Evolutionary conservation across 2,329 filamentous ascomycete genomes (phyloP).

Genomic region (Alternaria tenuissima): DNA sequence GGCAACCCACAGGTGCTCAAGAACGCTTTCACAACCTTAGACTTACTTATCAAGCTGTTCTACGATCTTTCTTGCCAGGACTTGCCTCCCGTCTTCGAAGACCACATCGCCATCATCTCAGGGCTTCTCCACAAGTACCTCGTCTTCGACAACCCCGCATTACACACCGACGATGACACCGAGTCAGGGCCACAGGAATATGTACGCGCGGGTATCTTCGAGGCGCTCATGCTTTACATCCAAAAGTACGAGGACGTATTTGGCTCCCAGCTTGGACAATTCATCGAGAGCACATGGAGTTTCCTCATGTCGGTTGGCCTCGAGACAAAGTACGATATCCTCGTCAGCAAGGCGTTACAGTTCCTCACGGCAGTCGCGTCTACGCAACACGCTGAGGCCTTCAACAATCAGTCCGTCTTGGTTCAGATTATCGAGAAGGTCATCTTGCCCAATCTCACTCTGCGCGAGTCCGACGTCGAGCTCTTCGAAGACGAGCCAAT

Average conservation of each 20-base stretch:
- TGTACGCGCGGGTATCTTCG: conserved; percentile 93
- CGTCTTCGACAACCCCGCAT: conserved; percentile 81
- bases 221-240: conserved; percentile 86
- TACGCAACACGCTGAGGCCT: conserved; percentile 78
- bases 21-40: conserved; percentile 83
- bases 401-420: conserved; percentile 82
- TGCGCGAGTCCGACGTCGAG: conserved; percentile 93
- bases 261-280: conserved; percentile 77
- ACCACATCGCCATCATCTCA: conserved; percentile 80
- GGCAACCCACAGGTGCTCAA: conserved; percentile 77
- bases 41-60: conserved; percentile 88
- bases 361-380: conserved; percentile 91
- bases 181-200: conserved; percentile 86
- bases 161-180: conserved; percentile 86
- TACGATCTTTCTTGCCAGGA: conserved; percentile 98
- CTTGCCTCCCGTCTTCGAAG: conserved; percentile 91
- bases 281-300: conserved; percentile 90
- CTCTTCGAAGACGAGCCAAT: conserved; percentile 99
- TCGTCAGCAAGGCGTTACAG: conserved; percentile 93
- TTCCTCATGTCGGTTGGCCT: conserved; percentile 85
- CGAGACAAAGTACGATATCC: conserved; percentile 90
- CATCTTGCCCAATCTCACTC: conserved; percentile 87
- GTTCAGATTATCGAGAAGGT: conserved; percentile 95
- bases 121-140: conserved; percentile 90
- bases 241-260: conserved; percentile 97